Conservation (phyloP, 2,329 filamentous ascomycete genomes). For the Claviceps purpurea region DNA sequence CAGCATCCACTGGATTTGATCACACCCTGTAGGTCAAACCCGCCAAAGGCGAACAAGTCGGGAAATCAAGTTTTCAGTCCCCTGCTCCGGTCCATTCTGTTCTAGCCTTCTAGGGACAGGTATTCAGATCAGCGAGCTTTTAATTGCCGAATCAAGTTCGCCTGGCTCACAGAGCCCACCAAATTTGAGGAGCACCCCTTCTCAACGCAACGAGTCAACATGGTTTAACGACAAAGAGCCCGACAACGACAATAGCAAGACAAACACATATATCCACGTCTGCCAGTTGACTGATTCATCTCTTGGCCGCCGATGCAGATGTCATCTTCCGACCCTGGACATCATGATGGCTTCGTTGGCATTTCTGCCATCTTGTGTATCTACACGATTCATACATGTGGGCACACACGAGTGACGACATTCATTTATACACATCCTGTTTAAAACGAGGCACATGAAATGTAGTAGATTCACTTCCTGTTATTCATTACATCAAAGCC, state of each 20-base stretch:
- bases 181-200: conserved; percentile 43
- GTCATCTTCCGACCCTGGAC: no score
- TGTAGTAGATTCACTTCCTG: no score
- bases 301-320: no score
- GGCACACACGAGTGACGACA: no score
- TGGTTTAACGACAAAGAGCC: conserved; percentile 13
- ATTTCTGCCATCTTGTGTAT: conserved; percentile 33
- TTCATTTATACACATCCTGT: no score
- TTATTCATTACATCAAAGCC: no score
- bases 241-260: conserved; percentile 10
- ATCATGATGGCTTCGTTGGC: conserved; percentile 31
- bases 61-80: conserved; percentile 27
- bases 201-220: conserved; percentile 8
- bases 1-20: no score
- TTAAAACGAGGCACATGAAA: no score
- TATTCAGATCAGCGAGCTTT: conserved; percentile 40
- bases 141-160: conserved; percentile 43
- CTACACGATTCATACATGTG: conserved; percentile 12
- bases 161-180: conserved; percentile 45
- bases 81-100: conserved; percentile 31
- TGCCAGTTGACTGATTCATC: conserved; percentile 37
- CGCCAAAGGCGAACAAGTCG: no score
- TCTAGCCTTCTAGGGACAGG: conserved; percentile 44
- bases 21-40: no score
- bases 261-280: conserved; percentile 24